Evolutionary conservation across 129 eudicot genomes (phyloP).

Genomic region (Flaveria trinervia): DNA sequence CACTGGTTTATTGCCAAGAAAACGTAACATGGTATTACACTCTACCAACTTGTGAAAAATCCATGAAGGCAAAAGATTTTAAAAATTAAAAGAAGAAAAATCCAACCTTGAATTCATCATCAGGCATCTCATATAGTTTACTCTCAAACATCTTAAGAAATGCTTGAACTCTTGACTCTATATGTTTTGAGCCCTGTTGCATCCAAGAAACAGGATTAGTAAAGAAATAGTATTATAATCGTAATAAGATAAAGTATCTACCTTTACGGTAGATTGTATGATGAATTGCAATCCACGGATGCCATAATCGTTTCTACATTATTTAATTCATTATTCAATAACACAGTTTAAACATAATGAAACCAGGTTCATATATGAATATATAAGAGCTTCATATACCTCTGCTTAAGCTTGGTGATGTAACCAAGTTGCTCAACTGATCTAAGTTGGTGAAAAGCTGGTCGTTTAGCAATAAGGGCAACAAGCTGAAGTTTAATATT

Average conservation of each 20-base stretch:
- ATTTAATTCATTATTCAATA: not conserved
- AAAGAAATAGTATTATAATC: not conserved
- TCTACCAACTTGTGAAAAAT: not conserved
- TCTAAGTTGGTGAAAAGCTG: slow-evolving; percentile 98
- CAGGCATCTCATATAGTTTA: slow-evolving; percentile 78
- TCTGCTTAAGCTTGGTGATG: slow-evolving; percentile 75
- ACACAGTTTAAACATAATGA: slow-evolving; percentile 5
- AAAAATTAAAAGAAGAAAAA: not conserved
- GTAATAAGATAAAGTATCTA: slow-evolving; percentile 23
- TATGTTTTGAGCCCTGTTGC: slow-evolving; percentile 75
- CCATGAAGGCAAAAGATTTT: not conserved
- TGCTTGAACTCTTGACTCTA: slow-evolving; percentile 77
- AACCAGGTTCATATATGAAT: not conserved
- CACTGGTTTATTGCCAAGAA: not conserved
- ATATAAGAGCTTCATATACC: slow-evolving; percentile 38
- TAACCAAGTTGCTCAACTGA: slow-evolving; percentile 99
- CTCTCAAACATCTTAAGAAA: slow-evolving; percentile 88
- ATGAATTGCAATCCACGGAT: slow-evolving; percentile 86
- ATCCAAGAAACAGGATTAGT: slow-evolving; percentile 20
- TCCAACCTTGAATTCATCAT: slow-evolving; percentile 80
- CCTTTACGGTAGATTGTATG: slow-evolving; percentile 86
- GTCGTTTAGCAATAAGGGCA: slow-evolving; percentile 90
- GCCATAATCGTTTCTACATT: slow-evolving; percentile 77
- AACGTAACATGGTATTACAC: slow-evolving; percentile 11
- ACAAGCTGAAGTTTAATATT: slow-evolving; percentile 87